These are phyloP conservation scores for Monosporascus cannonballus DNA, from an alignment of 2,329 filamentous ascomycete genomes.

Conservation along the genomic window DNA sequence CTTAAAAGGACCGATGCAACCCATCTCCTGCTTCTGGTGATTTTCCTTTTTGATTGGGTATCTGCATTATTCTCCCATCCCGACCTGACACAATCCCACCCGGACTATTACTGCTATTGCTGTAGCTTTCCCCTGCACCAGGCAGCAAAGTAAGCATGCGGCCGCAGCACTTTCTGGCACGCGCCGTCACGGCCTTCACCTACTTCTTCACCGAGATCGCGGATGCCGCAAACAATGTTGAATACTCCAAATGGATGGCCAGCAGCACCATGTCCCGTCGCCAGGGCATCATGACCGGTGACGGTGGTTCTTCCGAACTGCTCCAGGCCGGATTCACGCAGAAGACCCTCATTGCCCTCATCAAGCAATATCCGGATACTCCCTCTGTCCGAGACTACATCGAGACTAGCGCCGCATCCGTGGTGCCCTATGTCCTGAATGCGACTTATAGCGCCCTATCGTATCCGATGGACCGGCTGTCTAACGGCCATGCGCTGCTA, in stretches of 20 bases:
- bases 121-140: too few species aligned
- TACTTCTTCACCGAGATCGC: slow-evolving; percentile 4
- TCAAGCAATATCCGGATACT: slow-evolving; percentile 15
- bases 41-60: too few species aligned
- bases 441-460: slow-evolving; percentile 19
- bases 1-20: too few species aligned
- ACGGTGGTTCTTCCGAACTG: slow-evolving; percentile 21
- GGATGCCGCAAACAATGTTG: not conserved
- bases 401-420: slow-evolving; percentile 18
- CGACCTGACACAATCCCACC: too few species aligned
- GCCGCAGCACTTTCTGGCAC: not conserved
- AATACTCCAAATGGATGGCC: slow-evolving; percentile 24
- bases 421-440: slow-evolving; percentile 19
- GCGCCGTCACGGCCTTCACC: slow-evolving; percentile 7
- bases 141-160: not conserved
- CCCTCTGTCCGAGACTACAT: slow-evolving; percentile 16
- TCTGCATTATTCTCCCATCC: too few species aligned
- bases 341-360: slow-evolving; percentile 22
- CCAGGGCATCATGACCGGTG: slow-evolving; percentile 26
- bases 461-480: slow-evolving; percentile 27
- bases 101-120: too few species aligned
- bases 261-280: slow-evolving; percentile 25
- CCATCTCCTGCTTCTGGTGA: too few species aligned
- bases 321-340: slow-evolving; percentile 28
- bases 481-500: slow-evolving; percentile 23